phyloP scores from a whole-genome alignment of 148 eudicot genomes.

The Amaranthus palmeri region DNA sequence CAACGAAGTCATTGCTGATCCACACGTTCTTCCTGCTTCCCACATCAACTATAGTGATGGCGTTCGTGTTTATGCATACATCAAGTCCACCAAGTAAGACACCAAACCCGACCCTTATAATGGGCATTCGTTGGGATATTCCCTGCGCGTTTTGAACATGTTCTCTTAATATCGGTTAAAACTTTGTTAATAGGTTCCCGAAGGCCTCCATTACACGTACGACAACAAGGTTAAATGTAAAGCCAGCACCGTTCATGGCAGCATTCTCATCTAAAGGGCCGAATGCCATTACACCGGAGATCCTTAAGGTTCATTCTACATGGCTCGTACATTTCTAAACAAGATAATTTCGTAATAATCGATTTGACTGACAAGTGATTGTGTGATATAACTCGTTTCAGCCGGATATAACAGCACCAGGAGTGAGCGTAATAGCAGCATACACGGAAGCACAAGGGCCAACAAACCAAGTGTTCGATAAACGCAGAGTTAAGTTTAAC shows the following conservation, averaged over 20 bases:
- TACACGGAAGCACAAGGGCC: conserved; percentile 79
- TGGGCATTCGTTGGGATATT: too few species aligned
- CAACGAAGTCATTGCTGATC: conserved; percentile 70
- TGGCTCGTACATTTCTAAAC: too few species aligned
- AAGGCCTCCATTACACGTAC: conserved; percentile 54
- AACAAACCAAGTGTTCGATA: conserved; percentile 66
- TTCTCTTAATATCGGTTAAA: not conserved
- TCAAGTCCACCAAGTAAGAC: conserved; percentile 49
- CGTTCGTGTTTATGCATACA: conserved; percentile 32
- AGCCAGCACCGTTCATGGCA: conserved; percentile 92
- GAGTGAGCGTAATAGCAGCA: conserved; percentile 87
- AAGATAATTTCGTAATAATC: too few species aligned
- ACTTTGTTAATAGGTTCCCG: conserved; percentile 37
- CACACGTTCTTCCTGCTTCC: conserved; percentile 85
- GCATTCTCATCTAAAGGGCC: conserved; percentile 91
- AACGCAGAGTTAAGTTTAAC: conserved; percentile 60
- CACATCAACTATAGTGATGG: conserved; percentile 62
- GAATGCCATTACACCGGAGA: conserved; percentile 56
- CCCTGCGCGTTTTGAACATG: too few species aligned
- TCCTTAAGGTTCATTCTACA: conserved; percentile 60
- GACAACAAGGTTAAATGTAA: conserved; percentile 43
- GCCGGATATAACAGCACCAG: conserved; percentile 96
- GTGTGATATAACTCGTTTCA: conserved; percentile 22
- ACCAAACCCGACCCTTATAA: too few species aligned
- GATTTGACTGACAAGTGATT: too few species aligned